Base-by-base conservation (phyloP, 225 moss, liverwort and hornwort species). In the Lunularia cruciata region DNA sequence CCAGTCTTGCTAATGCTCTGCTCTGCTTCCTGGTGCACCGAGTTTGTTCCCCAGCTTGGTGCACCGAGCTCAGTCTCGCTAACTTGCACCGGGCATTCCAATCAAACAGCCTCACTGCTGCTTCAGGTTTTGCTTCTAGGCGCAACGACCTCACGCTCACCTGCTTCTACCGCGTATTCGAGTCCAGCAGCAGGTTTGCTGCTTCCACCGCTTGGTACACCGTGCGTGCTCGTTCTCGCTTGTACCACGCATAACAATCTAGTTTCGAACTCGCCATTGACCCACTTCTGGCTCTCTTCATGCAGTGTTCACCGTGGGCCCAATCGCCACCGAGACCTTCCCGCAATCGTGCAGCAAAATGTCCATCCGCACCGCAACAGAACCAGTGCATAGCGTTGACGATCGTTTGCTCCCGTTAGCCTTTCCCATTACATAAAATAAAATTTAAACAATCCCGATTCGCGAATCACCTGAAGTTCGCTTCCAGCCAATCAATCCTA, bases 341-440 rank as follows among this genome's bases (percentile, higher is more conserved):
- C 65, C 65, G 67, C 67, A 67, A 57, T 77, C 76, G 76, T 77
- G 76, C 71, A 38, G 20, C 5, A 23, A 26, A 77, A 51, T 71
- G 76, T 65, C 71, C 76, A n/a, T 40, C 76, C 8, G 25, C 43
- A 31, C 69, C 75, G 75, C 61, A 68, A 58, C 72, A 52, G 39
- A 72, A 63, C 31, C 61, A 63, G 72, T 63, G 39, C 63, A 42
- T 47, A 3, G 54, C 72, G 72, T 63, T 72, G 72, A 64, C 64
- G 39, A 23, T 56, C 60, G 39, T 61, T 35, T 60, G 59, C 8
- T 2, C 23, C n/a, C 37, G 23, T 61, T 40, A 40, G 2, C 39
- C 36, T 25, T 39, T 61, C 23, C 1, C 0, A 26, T 22, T 14
- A 19, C 23, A 26, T 12, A 1, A 40, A 38, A 8, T 14, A 40